Conservation (phyloP, 1,284 basidiomycete species). For the Xerocomus nothofagi region DNA sequence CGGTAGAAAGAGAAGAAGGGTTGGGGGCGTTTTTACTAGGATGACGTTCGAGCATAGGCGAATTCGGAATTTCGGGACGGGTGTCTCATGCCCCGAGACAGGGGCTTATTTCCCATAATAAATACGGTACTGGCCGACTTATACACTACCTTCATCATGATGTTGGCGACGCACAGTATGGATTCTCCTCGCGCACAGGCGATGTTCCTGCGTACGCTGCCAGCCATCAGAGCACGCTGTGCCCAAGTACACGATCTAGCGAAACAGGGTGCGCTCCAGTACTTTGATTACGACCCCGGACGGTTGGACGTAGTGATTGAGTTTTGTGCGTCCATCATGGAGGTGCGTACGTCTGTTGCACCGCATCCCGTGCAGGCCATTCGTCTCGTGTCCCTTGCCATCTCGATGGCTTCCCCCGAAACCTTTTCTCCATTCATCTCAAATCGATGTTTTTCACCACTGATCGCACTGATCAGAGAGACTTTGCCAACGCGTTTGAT, state of each 20-base stretch:
- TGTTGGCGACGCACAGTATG: conserved; percentile 1
- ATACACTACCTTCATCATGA: not conserved
- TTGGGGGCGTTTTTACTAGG: too few species aligned
- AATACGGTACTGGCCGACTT: not conserved
- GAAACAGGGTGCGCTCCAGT: conserved; percentile 70
- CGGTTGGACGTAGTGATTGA: conserved; percentile 72
- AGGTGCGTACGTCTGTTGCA: conserved; percentile 52
- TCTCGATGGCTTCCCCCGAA: not conserved
- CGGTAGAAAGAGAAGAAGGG: too few species aligned
- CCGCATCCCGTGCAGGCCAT: not conserved
- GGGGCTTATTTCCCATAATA: conserved; percentile 6
- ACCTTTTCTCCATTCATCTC: not conserved
- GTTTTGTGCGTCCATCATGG: conserved; percentile 82
- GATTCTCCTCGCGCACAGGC: conserved; percentile 41
- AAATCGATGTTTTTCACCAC: too few species aligned
- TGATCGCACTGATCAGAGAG: conserved; percentile 61
- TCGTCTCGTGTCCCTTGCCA: not conserved
- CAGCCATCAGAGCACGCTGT: conserved; percentile 87
- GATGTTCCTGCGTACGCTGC: conserved; percentile 81
- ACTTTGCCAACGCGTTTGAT: conserved; percentile 74
- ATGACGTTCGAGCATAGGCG: too few species aligned
- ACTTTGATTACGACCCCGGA: conserved; percentile 83
- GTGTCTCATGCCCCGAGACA: not conserved
- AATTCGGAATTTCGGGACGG: too few species aligned
- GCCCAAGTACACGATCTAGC: conserved; percentile 77